These are phyloP conservation scores for Neurospora sp. DNA, from an alignment of 495 filamentous ascomycete species.

Conservation along the genomic window DNA sequence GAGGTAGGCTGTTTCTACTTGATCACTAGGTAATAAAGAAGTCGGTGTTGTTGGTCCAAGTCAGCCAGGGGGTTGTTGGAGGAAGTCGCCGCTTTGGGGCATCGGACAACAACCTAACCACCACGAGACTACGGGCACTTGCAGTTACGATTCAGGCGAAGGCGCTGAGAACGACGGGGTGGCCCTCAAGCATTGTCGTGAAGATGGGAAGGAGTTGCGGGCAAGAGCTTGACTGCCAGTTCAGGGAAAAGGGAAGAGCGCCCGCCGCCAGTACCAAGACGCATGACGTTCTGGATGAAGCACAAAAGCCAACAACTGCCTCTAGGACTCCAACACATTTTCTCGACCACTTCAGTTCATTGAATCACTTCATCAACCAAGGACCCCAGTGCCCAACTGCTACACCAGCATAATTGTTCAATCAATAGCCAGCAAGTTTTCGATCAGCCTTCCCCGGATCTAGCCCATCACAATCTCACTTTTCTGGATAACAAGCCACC, in stretches of 20 bases:
- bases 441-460: slow-evolving; percentile 14
- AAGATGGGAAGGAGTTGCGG: neutral
- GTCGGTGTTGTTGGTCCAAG: neutral
- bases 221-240: neutral
- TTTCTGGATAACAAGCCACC: neutral
- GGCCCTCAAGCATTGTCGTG: neutral
- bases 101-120: neutral
- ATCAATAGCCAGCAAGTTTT: slow-evolving; percentile 12
- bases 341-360: neutral
- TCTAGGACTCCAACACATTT: neutral
- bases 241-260: neutral
- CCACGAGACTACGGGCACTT: neutral
- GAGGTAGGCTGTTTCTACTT: neutral
- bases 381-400: slow-evolving; percentile 10
- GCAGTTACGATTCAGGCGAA: neutral
- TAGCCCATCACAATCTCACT: neutral
- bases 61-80: neutral
- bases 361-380: neutral
- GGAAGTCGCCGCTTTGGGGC: neutral
- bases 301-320: neutral
- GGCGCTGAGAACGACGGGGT: neutral
- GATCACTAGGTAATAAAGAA: neutral
- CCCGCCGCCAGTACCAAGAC: neutral
- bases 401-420: slow-evolving; percentile 22
- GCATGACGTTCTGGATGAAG: neutral